Conservation (phyloP, 139 green algal species). For the Chlorella sp. region DNA sequence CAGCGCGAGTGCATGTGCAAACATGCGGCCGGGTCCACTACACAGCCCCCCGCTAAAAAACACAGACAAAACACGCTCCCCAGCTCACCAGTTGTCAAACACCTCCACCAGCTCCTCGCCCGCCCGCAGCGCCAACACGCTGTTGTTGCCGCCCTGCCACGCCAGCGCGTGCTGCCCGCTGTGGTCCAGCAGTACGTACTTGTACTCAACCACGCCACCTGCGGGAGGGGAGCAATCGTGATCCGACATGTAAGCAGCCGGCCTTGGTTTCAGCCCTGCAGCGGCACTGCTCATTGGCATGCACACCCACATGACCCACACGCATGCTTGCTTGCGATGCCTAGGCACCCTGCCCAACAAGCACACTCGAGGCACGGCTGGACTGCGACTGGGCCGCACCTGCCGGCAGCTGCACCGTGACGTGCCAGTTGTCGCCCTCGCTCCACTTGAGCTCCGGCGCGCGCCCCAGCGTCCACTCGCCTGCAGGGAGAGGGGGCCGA, state of each 20-base stretch:
- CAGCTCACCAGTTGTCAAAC: conserved; percentile 61
- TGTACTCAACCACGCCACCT: conserved; percentile 61
- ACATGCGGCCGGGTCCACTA: too few relatives aligned
- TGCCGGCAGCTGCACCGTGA: conserved; percentile 42
- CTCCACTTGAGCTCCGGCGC: conserved; percentile 57
- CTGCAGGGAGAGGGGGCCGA: background rate
- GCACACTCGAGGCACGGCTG: background rate
- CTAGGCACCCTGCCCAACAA: too few relatives aligned
- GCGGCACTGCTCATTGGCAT: too few relatives aligned
- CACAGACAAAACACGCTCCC: too few relatives aligned
- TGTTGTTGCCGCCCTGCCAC: conserved; percentile 70
- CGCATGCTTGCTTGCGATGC: too few relatives aligned
- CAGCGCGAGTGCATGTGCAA: too few relatives aligned
- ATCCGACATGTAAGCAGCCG: too few relatives aligned
- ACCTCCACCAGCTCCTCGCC: conserved; percentile 54
- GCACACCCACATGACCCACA: too few relatives aligned
- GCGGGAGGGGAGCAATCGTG: background rate
- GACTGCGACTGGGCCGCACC: background rate
- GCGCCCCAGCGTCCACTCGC: conserved; percentile 46
- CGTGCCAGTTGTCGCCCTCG: conserved; percentile 57
- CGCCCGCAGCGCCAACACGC: conserved; percentile 56
- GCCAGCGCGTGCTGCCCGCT: conserved; percentile 39
- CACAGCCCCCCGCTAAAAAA: too few relatives aligned
- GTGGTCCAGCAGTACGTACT: conserved; percentile 64
- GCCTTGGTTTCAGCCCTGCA: too few relatives aligned